Evolutionary conservation across 768 basidiomycete genomes (phyloP), one percentile per base, ranked within the genome.

Genomic region (Sistotremastrum suecicum): DNA sequence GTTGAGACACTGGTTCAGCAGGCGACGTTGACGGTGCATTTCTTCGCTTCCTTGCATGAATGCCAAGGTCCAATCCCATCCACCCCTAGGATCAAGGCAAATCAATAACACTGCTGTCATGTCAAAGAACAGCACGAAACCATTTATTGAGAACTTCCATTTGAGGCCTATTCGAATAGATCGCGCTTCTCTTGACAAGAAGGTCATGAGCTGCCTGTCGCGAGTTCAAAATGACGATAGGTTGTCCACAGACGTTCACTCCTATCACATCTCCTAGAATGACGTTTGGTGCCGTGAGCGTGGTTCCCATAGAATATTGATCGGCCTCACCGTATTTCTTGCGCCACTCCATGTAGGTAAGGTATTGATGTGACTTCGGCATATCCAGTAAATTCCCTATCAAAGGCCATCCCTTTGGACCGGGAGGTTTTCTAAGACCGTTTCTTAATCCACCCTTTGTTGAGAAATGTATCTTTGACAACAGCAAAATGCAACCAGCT

Each of bases 391-490:
- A 45, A 37, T 55, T 53, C 3, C 40, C 45, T 37, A 50, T 48
- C 36, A 54, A 34, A 2, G 53, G 53, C 37, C 48, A 47, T 7
- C 52, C 49, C 8, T 41, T 42, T n/a, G 53, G 53, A n/a, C 53
- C 52, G 11, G 53, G 53, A 7, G 53, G 53, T 28, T 46, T 20
- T 20, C 20, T 20, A 20, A 20, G 20, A 20, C 20, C 2, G 20
- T 20, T 20, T 20, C 20, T 20, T 20, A 20, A 20, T 20, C 20
- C 20, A 20, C 20, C 20, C 20, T 20, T 20, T 20, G 20, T 20
- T 20, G 20, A 20, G 20, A 20, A 20, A 20, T 20, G 2, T 20
- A 20, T 20, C 20, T 20, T 20, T 20, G 20, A 20, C 20, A 20
- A 20, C 20, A 20, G 20, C 20, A 20, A 20, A 20, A 20, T 20